Evolutionary conservation across 2,329 filamentous ascomycete genomes (phyloP).

Genomic region (Cadophora gregata): DNA sequence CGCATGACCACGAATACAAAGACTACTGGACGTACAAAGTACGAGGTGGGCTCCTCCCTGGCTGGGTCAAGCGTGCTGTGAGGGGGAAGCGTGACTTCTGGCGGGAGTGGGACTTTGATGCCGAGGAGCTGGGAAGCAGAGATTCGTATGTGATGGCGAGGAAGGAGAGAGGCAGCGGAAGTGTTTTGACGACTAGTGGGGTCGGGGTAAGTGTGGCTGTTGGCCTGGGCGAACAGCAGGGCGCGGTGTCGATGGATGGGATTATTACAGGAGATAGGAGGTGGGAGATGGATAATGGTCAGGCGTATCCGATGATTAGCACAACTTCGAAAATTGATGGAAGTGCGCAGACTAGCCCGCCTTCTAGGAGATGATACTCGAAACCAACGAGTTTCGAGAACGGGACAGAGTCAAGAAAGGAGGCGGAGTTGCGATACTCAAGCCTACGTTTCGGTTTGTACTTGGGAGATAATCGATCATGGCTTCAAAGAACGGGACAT

Average conservation of each 20-base stretch:
- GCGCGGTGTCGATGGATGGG: conserved; percentile 13
- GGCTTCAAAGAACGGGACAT: conserved; percentile 1
- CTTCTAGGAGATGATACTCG: conserved; percentile 2
- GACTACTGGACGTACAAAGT: conserved; percentile 83
- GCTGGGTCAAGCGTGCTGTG: conserved; percentile 70
- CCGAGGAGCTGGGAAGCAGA: conserved; percentile 26
- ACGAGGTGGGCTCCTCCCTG: conserved; percentile 75
- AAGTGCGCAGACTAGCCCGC: conserved; percentile 1
- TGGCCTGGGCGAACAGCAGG: not conserved
- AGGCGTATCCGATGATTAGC: conserved; percentile 10
- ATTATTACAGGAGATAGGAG: conserved; percentile 22
- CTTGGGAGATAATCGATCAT: not conserved
- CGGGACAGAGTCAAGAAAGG: not conserved
- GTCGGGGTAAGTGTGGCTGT: not conserved
- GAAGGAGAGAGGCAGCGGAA: conserved; percentile 26
- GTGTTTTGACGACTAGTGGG: conserved; percentile 19
- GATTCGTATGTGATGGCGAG: conserved; percentile 23
- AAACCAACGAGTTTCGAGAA: not conserved
- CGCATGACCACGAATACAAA: conserved; percentile 76
- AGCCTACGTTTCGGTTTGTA: not conserved
- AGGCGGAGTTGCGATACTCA: not conserved
- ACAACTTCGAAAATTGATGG: not conserved
- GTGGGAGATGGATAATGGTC: conserved; percentile 17
- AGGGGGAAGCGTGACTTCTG: conserved; percentile 48
- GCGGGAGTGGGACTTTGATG: conserved; percentile 35